Conservation (phyloP, 306 rosid species). For the Dryas alaskensis region DNA sequence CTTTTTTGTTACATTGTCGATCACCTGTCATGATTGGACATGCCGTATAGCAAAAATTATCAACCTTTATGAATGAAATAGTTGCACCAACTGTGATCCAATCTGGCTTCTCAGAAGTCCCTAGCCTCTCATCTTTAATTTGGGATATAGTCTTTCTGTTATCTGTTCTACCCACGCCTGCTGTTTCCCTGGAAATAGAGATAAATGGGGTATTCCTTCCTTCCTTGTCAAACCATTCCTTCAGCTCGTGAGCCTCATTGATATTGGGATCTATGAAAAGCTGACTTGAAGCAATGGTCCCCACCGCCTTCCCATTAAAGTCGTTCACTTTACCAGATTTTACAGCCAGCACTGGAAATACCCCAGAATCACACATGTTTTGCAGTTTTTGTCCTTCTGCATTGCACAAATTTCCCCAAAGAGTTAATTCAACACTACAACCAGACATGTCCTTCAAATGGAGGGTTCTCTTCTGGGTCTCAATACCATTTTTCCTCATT, state of each 20-base stretch:
- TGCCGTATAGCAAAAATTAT: slow-evolving; percentile 77
- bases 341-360: slow-evolving; percentile 68
- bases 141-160: slow-evolving; percentile 64
- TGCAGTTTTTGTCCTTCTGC: slow-evolving; percentile 76
- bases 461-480: slow-evolving; percentile 79
- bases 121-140: slow-evolving; percentile 87
- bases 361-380: slow-evolving; percentile 68
- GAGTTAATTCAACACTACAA: slow-evolving; percentile 71
- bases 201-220: slow-evolving; percentile 59
- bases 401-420: slow-evolving; percentile 79
- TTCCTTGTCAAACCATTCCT: slow-evolving; percentile 70
- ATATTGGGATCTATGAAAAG: slow-evolving; percentile 66
- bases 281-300: slow-evolving; percentile 68
- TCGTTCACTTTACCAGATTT: slow-evolving; percentile 77
- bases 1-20: slow-evolving; percentile 83
- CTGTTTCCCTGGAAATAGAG: slow-evolving; percentile 66
- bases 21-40: slow-evolving; percentile 80
- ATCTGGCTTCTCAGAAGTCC: slow-evolving; percentile 93
- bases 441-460: slow-evolving; percentile 82
- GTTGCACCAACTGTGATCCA: slow-evolving; percentile 79
- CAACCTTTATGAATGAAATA: slow-evolving; percentile 60
- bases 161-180: slow-evolving; percentile 44
- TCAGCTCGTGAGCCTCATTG: slow-evolving; percentile 53
- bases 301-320: slow-evolving; percentile 78
- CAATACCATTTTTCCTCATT: slow-evolving; percentile 80